Evolutionary conservation across 225 moss, liverwort and hornwort species (phyloP).

Genomic region (Thuidium tamariscinum): DNA sequence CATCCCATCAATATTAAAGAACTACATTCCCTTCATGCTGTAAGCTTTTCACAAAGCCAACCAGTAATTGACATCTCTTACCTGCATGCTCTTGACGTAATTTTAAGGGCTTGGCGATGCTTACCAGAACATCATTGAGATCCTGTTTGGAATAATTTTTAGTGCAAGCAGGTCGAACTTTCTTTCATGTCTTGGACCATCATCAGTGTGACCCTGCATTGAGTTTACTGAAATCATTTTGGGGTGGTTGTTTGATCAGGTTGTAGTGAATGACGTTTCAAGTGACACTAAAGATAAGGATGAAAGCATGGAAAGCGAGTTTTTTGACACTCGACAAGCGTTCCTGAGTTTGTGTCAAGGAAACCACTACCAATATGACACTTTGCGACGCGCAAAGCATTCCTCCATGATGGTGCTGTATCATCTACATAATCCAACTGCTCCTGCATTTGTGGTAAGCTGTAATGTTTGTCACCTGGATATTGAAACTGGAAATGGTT

Average conservation of each 20-base stretch:
- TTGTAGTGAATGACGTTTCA: conserved; percentile 63
- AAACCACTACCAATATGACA: conserved; percentile 98
- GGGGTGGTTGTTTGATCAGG: conserved; percentile 29
- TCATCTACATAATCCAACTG: conserved; percentile 95
- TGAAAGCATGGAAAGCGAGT: conserved; percentile 98
- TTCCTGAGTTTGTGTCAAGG: conserved; percentile 97
- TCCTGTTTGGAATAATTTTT: background rate
- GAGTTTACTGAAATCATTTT: background rate
- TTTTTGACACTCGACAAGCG: conserved; percentile 98
- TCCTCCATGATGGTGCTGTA: conserved; percentile 99
- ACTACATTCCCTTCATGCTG: conserved; percentile 38
- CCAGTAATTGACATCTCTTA: background rate
- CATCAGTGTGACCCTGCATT: background rate
- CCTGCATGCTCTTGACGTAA: background rate
- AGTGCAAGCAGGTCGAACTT: background rate
- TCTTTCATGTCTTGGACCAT: background rate
- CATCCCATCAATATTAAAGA: conserved; percentile 67
- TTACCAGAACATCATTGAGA: background rate
- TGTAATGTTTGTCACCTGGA: conserved; percentile 88
- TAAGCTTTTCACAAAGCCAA: conserved; percentile 6
- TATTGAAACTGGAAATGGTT: conserved; percentile 90
- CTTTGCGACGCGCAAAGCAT: conserved; percentile 90
- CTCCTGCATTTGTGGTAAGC: conserved; percentile 94
- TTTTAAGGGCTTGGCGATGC: background rate
- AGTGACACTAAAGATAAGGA: conserved; percentile 87